Conservation (phyloP, 2,329 filamentous ascomycete species). For the Fusarium duplospermum region DNA sequence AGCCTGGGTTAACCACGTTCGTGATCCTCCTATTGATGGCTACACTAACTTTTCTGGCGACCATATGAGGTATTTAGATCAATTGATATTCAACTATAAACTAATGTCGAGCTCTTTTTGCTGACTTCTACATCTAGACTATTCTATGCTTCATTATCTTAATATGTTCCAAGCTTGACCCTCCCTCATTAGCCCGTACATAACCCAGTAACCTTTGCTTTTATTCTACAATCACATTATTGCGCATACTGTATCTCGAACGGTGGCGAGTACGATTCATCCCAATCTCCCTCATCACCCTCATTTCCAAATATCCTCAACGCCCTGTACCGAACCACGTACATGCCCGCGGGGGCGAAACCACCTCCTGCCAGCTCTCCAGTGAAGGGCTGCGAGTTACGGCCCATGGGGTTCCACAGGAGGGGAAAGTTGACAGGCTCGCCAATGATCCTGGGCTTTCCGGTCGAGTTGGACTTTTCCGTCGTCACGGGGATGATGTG, state of each 20-base stretch:
- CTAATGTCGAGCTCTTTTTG: background rate
- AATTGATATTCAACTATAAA: background rate
- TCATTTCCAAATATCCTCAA: conserved; percentile 64
- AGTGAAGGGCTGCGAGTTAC: conserved; percentile 52
- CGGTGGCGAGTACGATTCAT: conserved; percentile 53
- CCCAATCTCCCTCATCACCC: conserved; percentile 59
- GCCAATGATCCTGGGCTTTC: conserved; percentile 54
- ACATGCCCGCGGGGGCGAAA: conserved; percentile 61
- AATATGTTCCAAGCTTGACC: conserved; percentile 3
- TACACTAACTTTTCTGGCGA: background rate
- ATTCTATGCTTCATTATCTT: conserved; percentile 11
- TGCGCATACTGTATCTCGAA: conserved; percentile 59
- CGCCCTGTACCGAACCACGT: conserved; percentile 62
- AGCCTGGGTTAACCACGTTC: too few relatives aligned
- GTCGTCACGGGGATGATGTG: conserved; percentile 56
- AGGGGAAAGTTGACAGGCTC: conserved; percentile 57
- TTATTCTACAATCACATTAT: background rate
- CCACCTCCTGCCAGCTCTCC: conserved; percentile 60
- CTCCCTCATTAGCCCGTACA: background rate
- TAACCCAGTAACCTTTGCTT: background rate
- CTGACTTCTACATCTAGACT: conserved; percentile 9
- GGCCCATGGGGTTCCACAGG: conserved; percentile 45
- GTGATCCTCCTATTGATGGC: too few relatives aligned
- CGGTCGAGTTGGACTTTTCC: conserved; percentile 37
- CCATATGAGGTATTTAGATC: background rate